These are phyloP conservation scores for Thelephora ganbajun DNA, from an alignment of 768 basidiomycete species.

Conservation along the genomic window DNA sequence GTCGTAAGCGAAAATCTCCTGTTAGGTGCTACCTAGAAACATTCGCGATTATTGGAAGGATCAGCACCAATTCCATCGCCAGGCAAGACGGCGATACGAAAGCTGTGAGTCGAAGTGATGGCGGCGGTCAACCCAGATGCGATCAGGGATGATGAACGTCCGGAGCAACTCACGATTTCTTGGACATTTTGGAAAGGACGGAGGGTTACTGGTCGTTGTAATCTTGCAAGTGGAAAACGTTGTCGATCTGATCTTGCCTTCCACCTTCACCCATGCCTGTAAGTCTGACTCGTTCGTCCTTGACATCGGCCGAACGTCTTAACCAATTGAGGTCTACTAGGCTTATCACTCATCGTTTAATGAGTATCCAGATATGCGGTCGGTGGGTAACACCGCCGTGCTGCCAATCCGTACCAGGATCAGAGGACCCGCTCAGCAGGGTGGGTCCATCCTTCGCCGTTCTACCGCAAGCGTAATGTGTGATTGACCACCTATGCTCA, in stretches of 20 bases:
- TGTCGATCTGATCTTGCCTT: background rate
- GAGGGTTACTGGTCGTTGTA: no score
- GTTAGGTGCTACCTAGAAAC: background rate
- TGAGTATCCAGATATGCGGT: constrained; percentile 65
- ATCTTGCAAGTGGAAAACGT: no score
- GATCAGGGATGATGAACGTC: background rate
- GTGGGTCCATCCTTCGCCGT: constrained; percentile 23
- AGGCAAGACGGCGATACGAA: constrained; percentile 78
- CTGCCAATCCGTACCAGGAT: constrained; percentile 86
- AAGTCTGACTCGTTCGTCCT: constrained; percentile 3
- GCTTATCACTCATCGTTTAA: constrained; percentile 95
- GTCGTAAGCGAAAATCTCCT: background rate
- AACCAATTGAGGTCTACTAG: constrained; percentile 23
- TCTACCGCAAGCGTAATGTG: constrained; percentile 5
- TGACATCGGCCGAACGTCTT: background rate
- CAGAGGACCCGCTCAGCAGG: constrained; percentile 81
- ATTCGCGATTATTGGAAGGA: background rate
- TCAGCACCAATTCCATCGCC: constrained; percentile 90
- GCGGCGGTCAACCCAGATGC: background rate
- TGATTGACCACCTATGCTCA: constrained; percentile 6
- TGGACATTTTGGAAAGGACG: background rate
- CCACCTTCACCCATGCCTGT: constrained; percentile 11
- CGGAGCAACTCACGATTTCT: background rate
- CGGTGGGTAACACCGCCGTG: constrained; percentile 81
- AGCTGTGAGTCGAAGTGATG: constrained; percentile 29